A percentile compares a stretch with the other conserved stretches of the same genome.
These are phyloP conservation scores for Allantophomopsis cytisporea DNA, from an alignment of 2,329 filamentous ascomycete species.

Conservation along the genomic window DNA sequence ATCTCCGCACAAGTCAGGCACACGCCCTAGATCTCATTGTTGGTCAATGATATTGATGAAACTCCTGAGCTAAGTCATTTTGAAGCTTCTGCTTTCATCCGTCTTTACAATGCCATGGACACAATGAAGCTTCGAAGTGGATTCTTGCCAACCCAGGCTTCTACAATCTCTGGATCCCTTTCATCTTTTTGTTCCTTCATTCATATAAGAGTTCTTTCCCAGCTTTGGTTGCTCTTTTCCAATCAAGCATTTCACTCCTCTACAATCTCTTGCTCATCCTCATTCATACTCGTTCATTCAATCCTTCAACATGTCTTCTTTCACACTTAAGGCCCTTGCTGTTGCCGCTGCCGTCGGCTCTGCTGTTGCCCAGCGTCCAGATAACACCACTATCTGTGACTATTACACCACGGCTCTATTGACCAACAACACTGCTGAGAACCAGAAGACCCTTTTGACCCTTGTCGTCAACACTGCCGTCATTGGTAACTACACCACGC, in stretches of 20 bases:
- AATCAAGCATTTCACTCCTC: background rate
- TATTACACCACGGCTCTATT: constrained; percentile 48
- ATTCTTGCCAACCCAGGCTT: too few relatives aligned
- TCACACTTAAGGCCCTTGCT: constrained; percentile 9
- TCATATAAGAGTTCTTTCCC: too few relatives aligned
- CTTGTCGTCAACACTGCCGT: constrained; percentile 48
- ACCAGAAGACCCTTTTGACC: constrained; percentile 40
- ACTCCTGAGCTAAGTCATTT: too few relatives aligned
- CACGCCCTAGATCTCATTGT: too few relatives aligned
- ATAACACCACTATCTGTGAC: constrained; percentile 41
- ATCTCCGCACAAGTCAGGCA: too few relatives aligned
- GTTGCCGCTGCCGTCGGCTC: constrained; percentile 13
- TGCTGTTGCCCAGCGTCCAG: constrained; percentile 29
- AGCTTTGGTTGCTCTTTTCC: too few relatives aligned
- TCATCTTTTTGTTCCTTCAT: too few relatives aligned
- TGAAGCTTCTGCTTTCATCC: too few relatives aligned
- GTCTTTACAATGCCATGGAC: too few relatives aligned
- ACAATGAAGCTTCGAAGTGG: too few relatives aligned
- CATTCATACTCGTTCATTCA: background rate
- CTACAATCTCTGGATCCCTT: too few relatives aligned
- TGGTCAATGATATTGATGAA: too few relatives aligned
- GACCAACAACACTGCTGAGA: constrained; percentile 42
- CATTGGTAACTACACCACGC: constrained; percentile 45
- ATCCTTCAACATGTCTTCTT: background rate
- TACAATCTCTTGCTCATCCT: background rate